Conservation (phyloP, 495 filamentous ascomycete species). For the Parmelia sp. region DNA sequence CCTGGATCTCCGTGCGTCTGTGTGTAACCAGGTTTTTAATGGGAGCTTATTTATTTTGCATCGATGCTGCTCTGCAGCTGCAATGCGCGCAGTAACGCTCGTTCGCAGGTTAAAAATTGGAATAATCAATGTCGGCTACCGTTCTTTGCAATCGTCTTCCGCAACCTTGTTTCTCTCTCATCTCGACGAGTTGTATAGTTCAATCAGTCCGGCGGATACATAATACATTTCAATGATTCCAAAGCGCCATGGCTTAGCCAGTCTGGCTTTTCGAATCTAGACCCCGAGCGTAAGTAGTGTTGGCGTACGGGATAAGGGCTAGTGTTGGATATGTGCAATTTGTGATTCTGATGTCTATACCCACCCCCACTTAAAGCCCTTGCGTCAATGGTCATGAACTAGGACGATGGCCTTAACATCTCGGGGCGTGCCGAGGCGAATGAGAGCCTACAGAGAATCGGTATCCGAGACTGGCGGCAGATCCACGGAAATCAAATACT, state of each 20-base stretch:
- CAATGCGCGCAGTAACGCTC: slow-evolving; percentile 16
- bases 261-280: slow-evolving; percentile 8
- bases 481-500: background rate
- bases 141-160: background rate
- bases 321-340: slow-evolving; percentile 5
- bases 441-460: background rate
- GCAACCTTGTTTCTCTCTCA: background rate
- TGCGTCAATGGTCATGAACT: background rate
- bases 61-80: slow-evolving; percentile 6
- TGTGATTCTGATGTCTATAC: background rate
- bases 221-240: background rate
- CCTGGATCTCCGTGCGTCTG: slow-evolving; percentile 4
- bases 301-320: background rate
- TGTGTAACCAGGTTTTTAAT: slow-evolving; percentile 6
- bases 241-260: slow-evolving; percentile 15
- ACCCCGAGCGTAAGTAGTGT: slow-evolving; percentile 4
- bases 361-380: background rate
- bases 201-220: slow-evolving; percentile 8
- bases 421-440: slow-evolving; percentile 4
- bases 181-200: background rate
- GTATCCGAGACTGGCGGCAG: background rate
- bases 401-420: background rate
- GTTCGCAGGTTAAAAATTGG: slow-evolving; percentile 7
- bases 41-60: slow-evolving; percentile 9
- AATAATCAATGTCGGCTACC: background rate